Conservation (phyloP, 1,139 yeast species). For the Suhomyces bolitotheri region DNA sequence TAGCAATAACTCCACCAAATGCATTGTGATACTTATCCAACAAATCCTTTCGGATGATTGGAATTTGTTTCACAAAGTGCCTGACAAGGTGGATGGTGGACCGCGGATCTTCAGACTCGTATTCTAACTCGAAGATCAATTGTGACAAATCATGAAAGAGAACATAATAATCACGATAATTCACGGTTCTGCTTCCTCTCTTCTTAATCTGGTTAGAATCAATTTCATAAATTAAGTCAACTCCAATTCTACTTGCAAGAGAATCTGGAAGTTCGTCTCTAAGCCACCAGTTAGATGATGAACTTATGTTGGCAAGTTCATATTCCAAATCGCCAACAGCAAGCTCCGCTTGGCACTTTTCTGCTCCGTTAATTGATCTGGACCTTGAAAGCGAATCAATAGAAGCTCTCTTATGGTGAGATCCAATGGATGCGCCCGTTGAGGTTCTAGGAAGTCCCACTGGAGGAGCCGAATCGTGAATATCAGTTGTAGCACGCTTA, state of each 20-base stretch:
- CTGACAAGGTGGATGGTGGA: conserved; percentile 51
- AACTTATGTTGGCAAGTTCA: conserved; percentile 37
- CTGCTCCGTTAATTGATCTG: conserved; percentile 20
- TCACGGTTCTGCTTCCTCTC: conserved; percentile 54
- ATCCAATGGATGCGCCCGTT: conserved; percentile 29
- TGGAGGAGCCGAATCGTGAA: conserved; percentile 12
- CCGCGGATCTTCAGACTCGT: conserved; percentile 56
- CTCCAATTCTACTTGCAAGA: conserved; percentile 44
- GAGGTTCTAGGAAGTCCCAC: conserved; percentile 19
- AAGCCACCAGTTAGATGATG: conserved; percentile 63
- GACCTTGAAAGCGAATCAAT: conserved; percentile 20
- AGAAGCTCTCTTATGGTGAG: conserved; percentile 17
- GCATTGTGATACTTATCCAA: conserved; percentile 52
- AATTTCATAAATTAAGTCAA: conserved; percentile 60
- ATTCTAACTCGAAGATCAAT: conserved; percentile 57
- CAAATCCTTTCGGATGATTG: conserved; percentile 47
- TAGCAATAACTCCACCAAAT: conserved; percentile 46
- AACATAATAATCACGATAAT: conserved; percentile 68
- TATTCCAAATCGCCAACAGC: conserved; percentile 28
- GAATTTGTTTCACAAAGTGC: conserved; percentile 43
- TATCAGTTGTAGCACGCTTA: conserved; percentile 27
- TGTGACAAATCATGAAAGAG: conserved; percentile 75
- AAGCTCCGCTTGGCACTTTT: conserved; percentile 33
- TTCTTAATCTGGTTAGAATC: conserved; percentile 59
- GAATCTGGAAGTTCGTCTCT: conserved; percentile 59